These are phyloP conservation scores for Cornus suecica DNA, from an alignment of 148 eudicot species.

Conservation along the genomic window DNA sequence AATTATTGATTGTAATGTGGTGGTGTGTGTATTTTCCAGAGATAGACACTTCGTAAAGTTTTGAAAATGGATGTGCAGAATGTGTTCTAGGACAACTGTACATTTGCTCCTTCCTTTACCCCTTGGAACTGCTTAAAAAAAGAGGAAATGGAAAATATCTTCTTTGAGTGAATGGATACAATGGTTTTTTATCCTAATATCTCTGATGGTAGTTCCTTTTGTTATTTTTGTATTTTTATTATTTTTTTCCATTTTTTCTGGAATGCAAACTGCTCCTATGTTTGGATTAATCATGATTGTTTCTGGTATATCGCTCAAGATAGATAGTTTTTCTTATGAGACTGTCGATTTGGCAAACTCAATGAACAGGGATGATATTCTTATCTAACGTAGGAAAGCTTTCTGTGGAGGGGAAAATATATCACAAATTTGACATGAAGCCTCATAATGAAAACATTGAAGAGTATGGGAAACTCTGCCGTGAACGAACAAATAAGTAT, in stretches of 20 bases:
- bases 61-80: no score
- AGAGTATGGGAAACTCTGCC: conserved; percentile 78
- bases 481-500: conserved; percentile 72
- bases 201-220: neutral
- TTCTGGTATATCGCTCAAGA: conserved; percentile 5
- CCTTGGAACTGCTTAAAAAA: neutral
- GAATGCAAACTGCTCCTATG: neutral
- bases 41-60: no score
- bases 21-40: no score
- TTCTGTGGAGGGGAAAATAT: conserved; percentile 75
- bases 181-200: neutral
- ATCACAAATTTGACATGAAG: conserved; percentile 83
- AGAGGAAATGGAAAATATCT: no score
- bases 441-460: conserved; percentile 75
- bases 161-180: no score
- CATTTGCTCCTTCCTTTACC: neutral
- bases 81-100: neutral
- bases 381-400: conserved; percentile 46
- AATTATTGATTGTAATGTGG: no score
- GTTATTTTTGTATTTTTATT: no score
- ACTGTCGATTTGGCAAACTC: neutral
- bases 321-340: neutral
- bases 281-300: neutral
- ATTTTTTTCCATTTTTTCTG: no score
- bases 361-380: neutral